phyloP scores from a whole-genome alignment of 495 filamentous ascomycete genomes.

The Monascus purpureus region DNA sequence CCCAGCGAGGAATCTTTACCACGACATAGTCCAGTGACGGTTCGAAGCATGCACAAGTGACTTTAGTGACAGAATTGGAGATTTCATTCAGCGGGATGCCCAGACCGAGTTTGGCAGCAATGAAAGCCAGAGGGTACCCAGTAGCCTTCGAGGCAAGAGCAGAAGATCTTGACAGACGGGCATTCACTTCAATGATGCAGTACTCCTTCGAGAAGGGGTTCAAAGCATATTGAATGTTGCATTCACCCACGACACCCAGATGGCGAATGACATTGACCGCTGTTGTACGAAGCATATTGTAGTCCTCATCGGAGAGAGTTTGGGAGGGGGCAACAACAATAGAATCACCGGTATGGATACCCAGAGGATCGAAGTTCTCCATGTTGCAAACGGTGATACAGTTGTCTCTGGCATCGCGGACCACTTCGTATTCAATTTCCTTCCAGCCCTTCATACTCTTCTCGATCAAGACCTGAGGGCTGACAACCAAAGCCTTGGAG shows the following conservation, averaged over 20 bases:
- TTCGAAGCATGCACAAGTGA: constrained; percentile 95
- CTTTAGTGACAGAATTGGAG: constrained; percentile 88
- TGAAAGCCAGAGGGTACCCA: constrained; percentile 92
- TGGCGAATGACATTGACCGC: constrained; percentile 98
- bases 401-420: constrained; percentile 91
- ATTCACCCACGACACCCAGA: constrained; percentile 92
- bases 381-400: constrained; percentile 99
- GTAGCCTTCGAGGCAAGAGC: constrained; percentile 96
- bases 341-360: constrained; percentile 96
- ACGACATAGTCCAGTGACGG: constrained; percentile 98
- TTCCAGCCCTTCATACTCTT: constrained; percentile 99
- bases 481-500: constrained; percentile 85
- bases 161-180: constrained; percentile 90
- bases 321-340: constrained; percentile 97
- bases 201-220: constrained; percentile 96
- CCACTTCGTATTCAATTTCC: constrained; percentile 97
- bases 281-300: constrained; percentile 97
- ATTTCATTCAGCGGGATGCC: constrained; percentile 95
- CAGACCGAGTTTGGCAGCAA: constrained; percentile 87
- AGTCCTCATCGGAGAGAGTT: constrained; percentile 93
- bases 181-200: constrained; percentile 98
- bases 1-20: constrained; percentile 98
- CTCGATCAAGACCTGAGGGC: constrained; percentile 92
- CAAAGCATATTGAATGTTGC: constrained; percentile 96
- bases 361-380: constrained; percentile 98